A percentile compares a stretch with the other conserved stretches of the same genome.
Evolutionary conservation across 345 rosid species (phyloP).

Genomic region (Psidium guajava): DNA sequence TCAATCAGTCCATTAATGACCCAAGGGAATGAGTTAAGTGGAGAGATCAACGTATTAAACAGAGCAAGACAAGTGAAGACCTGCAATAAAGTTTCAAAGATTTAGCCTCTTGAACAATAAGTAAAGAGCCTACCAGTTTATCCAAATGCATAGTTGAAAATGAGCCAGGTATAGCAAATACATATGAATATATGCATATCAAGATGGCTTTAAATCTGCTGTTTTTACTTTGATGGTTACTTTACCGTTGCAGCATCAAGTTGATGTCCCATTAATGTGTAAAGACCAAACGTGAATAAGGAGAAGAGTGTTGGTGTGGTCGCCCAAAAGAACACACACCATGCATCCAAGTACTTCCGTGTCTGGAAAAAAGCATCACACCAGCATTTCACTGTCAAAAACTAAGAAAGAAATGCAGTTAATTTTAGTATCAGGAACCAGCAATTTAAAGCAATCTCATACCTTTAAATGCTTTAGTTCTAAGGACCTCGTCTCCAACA

Average conservation of each 20-base stretch:
- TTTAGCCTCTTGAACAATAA: not conserved
- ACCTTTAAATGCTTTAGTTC: slow-evolving; percentile 88
- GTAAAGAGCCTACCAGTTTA: not conserved
- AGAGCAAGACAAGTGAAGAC: slow-evolving; percentile 93
- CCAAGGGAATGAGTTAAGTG: slow-evolving; percentile 94
- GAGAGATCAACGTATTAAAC: slow-evolving; percentile 81
- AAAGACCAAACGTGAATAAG: slow-evolving; percentile 76
- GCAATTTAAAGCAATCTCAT: slow-evolving; percentile 2
- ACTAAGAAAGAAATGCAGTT: not conserved
- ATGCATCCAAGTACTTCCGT: slow-evolving; percentile 89
- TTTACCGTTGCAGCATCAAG: slow-evolving; percentile 91
- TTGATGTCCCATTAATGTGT: slow-evolving; percentile 76
- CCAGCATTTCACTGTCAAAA: not conserved
- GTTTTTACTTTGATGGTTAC: not conserved
- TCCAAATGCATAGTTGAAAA: not conserved
- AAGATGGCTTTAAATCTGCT: not conserved
- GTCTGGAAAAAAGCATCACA: slow-evolving; percentile 33
- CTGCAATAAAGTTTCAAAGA: slow-evolving; percentile 23
- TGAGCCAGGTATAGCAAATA: not conserved
- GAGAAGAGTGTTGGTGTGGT: slow-evolving; percentile 94
- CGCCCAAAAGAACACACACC: slow-evolving; percentile 99
- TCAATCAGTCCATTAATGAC: slow-evolving; percentile 93
- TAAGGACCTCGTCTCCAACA: slow-evolving; percentile 60
- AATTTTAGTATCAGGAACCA: not conserved
- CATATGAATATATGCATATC: not conserved